Base-by-base conservation (phyloP, 73 alveolate genomes). In the Paramecium tetraurelia region DNA sequence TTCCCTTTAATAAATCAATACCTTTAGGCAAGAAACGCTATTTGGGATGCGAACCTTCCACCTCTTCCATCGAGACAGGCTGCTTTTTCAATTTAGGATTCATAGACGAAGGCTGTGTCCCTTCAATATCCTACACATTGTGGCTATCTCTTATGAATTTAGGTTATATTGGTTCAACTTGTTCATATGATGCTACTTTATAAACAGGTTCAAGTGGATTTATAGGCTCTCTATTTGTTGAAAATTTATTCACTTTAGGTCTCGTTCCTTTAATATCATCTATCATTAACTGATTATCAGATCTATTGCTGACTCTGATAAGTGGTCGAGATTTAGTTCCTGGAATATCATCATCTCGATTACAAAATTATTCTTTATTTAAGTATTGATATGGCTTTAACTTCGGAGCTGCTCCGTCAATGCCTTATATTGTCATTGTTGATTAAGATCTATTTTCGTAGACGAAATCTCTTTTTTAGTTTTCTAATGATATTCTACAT, bases 131-230 rank as follows among this genome's bases (percentile, higher is more conserved):
- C 31, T 95, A 93, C n/a, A 95, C 95, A 70, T 95, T 95, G 72
- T 96, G 93, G 41, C 96, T 92, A 86, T 98, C 99, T 88, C 99
- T 94, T 36, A 98, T 96, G 96, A 98, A 98, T 86, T 97, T 97
- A 2, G 99, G 99, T 20, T 97, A 96, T 27, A 96, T 95, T 4
- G 95, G 94, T 11, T 98, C 98, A 85, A 96, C 95, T 44, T 89
- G 85, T 92, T 98, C 99, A 43, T 93, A 96, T 44, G 94, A 93
- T 21, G 99, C 98, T n/a, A 98, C 86, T 80, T 93, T 92, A 92
- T 98, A 98, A 57, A 59, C 92, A 22, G 99, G 99, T 85, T 97
- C 95, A 22, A 98, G 95, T 1, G 99, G 99, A 77, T 96, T 95
- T 36, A 71, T 75, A 18, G 95, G 95, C 5, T 43, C 50, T 70